Percentiles rank a stretch among this genome's conserved stretches.
phyloP scores from a whole-genome alignment of 768 basidiomycete species.

The Clathrus columnatus region DNA sequence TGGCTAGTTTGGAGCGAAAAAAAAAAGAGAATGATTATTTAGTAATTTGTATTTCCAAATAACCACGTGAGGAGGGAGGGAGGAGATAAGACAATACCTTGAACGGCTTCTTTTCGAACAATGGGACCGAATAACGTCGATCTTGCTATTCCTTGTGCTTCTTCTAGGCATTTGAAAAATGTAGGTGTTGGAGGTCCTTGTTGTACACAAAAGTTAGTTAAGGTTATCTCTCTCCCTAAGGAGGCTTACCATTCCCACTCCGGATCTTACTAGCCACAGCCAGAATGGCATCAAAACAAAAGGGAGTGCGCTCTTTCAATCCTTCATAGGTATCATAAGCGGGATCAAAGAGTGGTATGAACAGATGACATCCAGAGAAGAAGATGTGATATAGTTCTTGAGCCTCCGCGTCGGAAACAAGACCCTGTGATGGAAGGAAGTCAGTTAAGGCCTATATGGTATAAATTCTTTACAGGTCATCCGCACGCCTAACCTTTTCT shows the following conservation, averaged over 20 bases:
- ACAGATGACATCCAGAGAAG: slow-evolving; percentile 93
- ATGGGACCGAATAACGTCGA: slow-evolving; percentile 91
- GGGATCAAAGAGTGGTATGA: slow-evolving; percentile 93
- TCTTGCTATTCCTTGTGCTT: slow-evolving; percentile 92
- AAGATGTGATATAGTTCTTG: slow-evolving; percentile 93
- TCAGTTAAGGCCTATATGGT: neutral
- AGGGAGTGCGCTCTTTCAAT: slow-evolving; percentile 86
- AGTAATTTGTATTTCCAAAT: slow-evolving; percentile 11
- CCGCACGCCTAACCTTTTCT: slow-evolving; percentile 78
- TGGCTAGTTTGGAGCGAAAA: slow-evolving; percentile 40
- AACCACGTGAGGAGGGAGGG: slow-evolving; percentile 7
- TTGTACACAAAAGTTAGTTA: too few relatives aligned
- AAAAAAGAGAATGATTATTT: slow-evolving; percentile 9
- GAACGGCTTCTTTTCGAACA: slow-evolving; percentile 90
- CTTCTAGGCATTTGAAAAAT: slow-evolving; percentile 87
- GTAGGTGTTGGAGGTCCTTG: slow-evolving; percentile 57
- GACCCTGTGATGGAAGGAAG: slow-evolving; percentile 42
- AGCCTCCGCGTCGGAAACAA: slow-evolving; percentile 80
- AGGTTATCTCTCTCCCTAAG: too few relatives aligned
- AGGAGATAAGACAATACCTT: slow-evolving; percentile 56
- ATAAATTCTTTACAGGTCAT: neutral
- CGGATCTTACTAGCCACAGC: slow-evolving; percentile 89
- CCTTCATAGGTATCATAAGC: slow-evolving; percentile 89
- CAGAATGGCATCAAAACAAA: slow-evolving; percentile 91
- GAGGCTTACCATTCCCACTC: slow-evolving; percentile 70